Evolutionary conservation across 2,329 filamentous ascomycete species (phyloP).

Genomic region (Colletotrichum euphorbiae): DNA sequence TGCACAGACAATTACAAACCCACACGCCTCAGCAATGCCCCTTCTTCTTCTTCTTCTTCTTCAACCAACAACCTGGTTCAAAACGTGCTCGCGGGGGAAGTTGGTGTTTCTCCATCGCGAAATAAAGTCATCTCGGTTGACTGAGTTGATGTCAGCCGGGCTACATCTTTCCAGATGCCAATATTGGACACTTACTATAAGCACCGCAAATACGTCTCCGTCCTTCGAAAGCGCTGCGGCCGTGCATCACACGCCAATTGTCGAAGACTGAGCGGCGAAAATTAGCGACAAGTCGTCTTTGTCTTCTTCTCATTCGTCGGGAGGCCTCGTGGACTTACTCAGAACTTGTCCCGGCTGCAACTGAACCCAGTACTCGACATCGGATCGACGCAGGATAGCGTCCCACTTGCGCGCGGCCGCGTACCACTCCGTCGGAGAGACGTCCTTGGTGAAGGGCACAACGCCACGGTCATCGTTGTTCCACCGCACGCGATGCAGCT

Average conservation of each 20-base stretch:
- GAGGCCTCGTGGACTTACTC: slow-evolving; percentile 63
- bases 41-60: neutral
- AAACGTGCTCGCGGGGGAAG: slow-evolving; percentile 60
- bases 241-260: slow-evolving; percentile 95
- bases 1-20: neutral
- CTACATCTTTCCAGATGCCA: neutral
- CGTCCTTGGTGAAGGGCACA: slow-evolving; percentile 64
- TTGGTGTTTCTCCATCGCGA: slow-evolving; percentile 82
- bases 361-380: slow-evolving; percentile 83
- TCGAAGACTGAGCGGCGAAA: slow-evolving; percentile 77
- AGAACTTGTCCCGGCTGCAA: slow-evolving; percentile 82
- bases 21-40: neutral
- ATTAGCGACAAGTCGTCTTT: slow-evolving; percentile 38
- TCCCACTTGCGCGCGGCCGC: slow-evolving; percentile 81
- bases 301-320: neutral
- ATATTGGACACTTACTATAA: slow-evolving; percentile 76
- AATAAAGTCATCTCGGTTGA: slow-evolving; percentile 83
- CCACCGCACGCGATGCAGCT: slow-evolving; percentile 79
- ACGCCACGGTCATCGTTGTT: slow-evolving; percentile 90
- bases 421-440: slow-evolving; percentile 76
- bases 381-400: slow-evolving; percentile 71
- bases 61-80: slow-evolving; percentile 44
- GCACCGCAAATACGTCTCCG: slow-evolving; percentile 89
- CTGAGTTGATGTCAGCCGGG: slow-evolving; percentile 54
- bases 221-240: slow-evolving; percentile 84